These are phyloP conservation scores for Cladosporium sp. DNA, from an alignment of 2,329 filamentous ascomycete species.

Conservation along the genomic window DNA sequence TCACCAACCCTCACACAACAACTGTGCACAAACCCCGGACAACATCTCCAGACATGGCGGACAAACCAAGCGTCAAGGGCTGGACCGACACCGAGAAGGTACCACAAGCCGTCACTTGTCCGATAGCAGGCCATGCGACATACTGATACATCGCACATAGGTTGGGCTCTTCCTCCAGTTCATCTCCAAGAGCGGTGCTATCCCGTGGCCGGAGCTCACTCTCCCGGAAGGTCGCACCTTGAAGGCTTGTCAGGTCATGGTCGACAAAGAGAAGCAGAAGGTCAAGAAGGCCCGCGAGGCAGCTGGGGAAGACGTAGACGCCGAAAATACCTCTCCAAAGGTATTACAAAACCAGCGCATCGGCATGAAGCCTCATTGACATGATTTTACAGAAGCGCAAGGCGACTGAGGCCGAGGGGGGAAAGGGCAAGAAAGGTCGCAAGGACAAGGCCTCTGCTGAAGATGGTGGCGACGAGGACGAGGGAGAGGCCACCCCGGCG, in stretches of 20 bases:
- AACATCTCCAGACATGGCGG: constrained; percentile 20
- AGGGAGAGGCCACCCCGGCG: background rate
- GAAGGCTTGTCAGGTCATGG: constrained; percentile 27
- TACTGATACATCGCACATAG: constrained; percentile 12
- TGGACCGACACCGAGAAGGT: constrained; percentile 34
- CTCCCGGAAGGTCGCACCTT: constrained; percentile 29
- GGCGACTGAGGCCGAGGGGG: constrained; percentile 16
- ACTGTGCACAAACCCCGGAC: background rate
- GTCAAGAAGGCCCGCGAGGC: constrained; percentile 20
- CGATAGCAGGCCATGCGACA: background rate
- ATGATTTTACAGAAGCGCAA: constrained; percentile 20
- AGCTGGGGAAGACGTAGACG: background rate
- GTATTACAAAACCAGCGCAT: background rate
- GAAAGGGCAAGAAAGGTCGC: constrained; percentile 13
- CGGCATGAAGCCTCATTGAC: background rate
- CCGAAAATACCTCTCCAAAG: background rate
- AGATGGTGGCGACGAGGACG: constrained; percentile 6
- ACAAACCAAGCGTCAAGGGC: constrained; percentile 13
- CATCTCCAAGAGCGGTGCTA: constrained; percentile 19
- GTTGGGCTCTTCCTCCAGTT: constrained; percentile 28
- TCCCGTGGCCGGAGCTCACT: constrained; percentile 27
- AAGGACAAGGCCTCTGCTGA: constrained; percentile 12
- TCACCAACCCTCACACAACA: background rate
- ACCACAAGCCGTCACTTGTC: background rate
- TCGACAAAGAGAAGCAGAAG: constrained; percentile 31